A percentile compares a stretch with the other conserved stretches of the same genome.
Conservation (phyloP, 768 basidiomycete species). For the Russula olivacea region DNA sequence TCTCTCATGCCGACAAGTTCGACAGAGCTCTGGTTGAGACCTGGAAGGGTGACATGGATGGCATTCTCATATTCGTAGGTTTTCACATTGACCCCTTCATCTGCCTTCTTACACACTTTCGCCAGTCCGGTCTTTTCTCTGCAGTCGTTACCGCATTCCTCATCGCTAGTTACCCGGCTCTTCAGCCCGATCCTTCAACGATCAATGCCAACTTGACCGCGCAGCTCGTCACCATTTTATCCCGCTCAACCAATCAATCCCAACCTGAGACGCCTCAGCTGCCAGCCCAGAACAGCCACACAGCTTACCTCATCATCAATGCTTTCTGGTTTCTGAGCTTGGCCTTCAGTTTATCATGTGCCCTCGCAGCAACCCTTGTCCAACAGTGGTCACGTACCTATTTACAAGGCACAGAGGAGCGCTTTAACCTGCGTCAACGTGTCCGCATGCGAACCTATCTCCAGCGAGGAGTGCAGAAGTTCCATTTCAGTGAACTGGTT, state of each 20-base stretch:
- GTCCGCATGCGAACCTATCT: constrained; percentile 20
- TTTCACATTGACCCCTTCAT: not conserved
- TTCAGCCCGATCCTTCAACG: constrained; percentile 5
- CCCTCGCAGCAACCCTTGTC: constrained; percentile 20
- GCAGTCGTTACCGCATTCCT: constrained; percentile 20
- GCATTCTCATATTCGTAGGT: constrained; percentile 24
- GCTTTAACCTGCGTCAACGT: constrained; percentile 11
- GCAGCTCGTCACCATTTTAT: not conserved
- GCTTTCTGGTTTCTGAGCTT: constrained; percentile 25
- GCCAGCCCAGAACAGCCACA: not conserved
- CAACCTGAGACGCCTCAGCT: not conserved
- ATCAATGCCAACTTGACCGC: constrained; percentile 5
- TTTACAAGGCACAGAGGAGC: constrained; percentile 13
- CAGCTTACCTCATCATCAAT: constrained; percentile 15
- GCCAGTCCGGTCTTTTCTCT: constrained; percentile 24
- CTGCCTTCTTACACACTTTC: not conserved
- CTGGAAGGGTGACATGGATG: constrained; percentile 25
- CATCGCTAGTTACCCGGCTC: constrained; percentile 11
- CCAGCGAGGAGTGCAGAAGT: constrained; percentile 13
- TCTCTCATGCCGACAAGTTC: constrained; percentile 17
- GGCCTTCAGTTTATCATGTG: constrained; percentile 15
- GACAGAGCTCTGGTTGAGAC: constrained; percentile 17
- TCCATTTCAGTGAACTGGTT: constrained; percentile 15
- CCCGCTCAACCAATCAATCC: not conserved
- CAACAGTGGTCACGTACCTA: constrained; percentile 25